Conservation (phyloP, 441 rosid genomes). For the Monsonia emarginata region DNA sequence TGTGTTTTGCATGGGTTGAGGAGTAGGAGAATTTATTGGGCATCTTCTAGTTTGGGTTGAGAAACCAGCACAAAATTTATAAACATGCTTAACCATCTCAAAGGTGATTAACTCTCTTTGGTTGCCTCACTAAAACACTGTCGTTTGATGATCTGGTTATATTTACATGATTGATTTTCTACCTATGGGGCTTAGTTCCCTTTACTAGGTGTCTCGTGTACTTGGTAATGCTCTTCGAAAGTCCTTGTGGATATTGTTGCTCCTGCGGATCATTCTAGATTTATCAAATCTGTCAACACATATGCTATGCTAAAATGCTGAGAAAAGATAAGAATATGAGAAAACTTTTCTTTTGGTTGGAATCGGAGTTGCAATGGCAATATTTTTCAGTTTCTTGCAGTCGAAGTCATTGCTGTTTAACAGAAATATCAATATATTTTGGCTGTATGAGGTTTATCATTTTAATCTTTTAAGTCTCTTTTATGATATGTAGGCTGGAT, state of each 20-base stretch:
- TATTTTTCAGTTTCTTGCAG: not conserved
- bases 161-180: not conserved
- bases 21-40: not conserved
- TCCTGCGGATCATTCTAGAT: not conserved
- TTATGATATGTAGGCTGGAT: constrained; percentile 48
- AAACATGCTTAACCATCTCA: not conserved
- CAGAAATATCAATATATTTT: not conserved
- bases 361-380: not conserved
- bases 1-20: not conserved
- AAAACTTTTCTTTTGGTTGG: not conserved
- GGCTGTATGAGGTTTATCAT: not conserved
- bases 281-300: not conserved
- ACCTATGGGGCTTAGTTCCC: not conserved
- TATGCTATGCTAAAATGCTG: not conserved
- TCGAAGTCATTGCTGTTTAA: not conserved
- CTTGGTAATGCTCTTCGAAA: not conserved
- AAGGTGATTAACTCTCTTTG: not conserved
- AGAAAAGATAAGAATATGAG: not conserved
- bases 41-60: constrained; percentile 1
- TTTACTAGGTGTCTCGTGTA: not conserved
- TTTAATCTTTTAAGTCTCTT: not conserved
- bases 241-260: not conserved
- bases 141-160: not conserved
- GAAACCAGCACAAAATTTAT: not conserved
- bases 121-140: not conserved